Percentiles rank a stretch among this genome's conserved stretches.
Evolutionary conservation across 768 basidiomycete species (phyloP).

Genomic region (Leccinum subgranulosum): DNA sequence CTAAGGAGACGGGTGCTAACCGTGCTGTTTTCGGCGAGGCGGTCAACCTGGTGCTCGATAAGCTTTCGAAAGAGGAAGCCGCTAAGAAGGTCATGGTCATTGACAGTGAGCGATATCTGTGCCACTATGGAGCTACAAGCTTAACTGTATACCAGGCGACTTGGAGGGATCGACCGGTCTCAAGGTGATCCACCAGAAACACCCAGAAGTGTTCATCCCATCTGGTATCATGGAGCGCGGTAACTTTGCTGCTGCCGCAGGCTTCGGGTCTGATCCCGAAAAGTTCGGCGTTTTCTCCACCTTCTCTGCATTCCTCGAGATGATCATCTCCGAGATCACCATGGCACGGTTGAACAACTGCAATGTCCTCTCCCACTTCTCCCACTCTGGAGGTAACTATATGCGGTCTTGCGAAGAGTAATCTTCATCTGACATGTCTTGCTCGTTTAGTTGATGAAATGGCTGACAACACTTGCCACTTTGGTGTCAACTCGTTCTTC

Average conservation of each 20-base stretch:
- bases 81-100: constrained; percentile 82
- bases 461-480: constrained; percentile 61
- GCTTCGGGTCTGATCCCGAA: constrained; percentile 79
- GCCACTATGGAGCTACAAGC: background rate
- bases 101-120: constrained; percentile 51
- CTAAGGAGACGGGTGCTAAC: constrained; percentile 74
- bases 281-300: constrained; percentile 90
- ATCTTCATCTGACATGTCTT: background rate
- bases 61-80: constrained; percentile 70
- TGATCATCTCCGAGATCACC: constrained; percentile 84
- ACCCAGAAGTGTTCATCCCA: constrained; percentile 82
- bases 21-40: constrained; percentile 86
- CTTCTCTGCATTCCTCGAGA: constrained; percentile 90
- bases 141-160: constrained; percentile 48
- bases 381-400: constrained; percentile 74
- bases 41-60: constrained; percentile 74
- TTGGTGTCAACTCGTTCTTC: constrained; percentile 82
- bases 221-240: constrained; percentile 88
- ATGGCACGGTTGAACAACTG: constrained; percentile 92
- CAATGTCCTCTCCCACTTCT: constrained; percentile 87
- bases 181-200: constrained; percentile 85
- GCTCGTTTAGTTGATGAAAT: constrained; percentile 59
- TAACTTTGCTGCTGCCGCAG: constrained; percentile 81
- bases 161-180: constrained; percentile 88
- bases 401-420: background rate